phyloP scores from a whole-genome alignment of 2,329 filamentous ascomycete genomes.

The Lasiodiplodia hormozganensis region DNA sequence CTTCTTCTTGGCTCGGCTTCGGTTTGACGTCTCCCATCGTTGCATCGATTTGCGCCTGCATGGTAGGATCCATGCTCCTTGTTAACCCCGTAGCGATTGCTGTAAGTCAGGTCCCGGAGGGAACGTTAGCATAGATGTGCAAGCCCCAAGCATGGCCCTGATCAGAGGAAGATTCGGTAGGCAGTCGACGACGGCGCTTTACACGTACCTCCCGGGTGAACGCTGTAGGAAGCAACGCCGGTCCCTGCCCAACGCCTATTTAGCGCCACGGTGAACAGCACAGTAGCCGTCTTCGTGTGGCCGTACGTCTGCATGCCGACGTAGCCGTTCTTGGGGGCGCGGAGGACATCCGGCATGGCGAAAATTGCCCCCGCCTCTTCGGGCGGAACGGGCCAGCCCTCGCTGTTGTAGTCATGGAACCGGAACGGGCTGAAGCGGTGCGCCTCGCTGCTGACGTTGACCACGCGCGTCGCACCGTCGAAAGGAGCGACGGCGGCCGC shows the following conservation, averaged over 20 bases:
- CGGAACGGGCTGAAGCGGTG: slow-evolving; percentile 32
- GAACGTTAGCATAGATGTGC: background rate
- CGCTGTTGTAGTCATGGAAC: slow-evolving; percentile 34
- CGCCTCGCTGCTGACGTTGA: slow-evolving; percentile 39
- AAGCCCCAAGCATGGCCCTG: no score
- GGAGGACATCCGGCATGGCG: background rate
- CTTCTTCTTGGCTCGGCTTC: slow-evolving; percentile 38
- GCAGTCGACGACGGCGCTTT: no score
- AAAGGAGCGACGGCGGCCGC: slow-evolving; percentile 36
- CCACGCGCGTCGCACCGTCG: slow-evolving; percentile 34
- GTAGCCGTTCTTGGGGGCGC: slow-evolving; percentile 22
- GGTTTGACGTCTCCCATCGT: background rate
- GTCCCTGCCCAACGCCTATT: slow-evolving; percentile 35
- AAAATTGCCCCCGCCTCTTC: background rate
- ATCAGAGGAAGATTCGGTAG: no score
- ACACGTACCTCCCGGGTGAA: slow-evolving; percentile 38
- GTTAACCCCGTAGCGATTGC: background rate
- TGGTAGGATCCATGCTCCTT: background rate
- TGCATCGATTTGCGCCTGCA: background rate
- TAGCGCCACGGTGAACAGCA: slow-evolving; percentile 38
- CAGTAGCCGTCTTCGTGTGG: slow-evolving; percentile 37
- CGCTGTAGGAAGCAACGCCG: slow-evolving; percentile 38
- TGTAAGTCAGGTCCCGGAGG: background rate
- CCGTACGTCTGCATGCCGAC: slow-evolving; percentile 32
- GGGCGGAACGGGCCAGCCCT: slow-evolving; percentile 5